Base-by-base conservation (phyloP, 768 basidiomycete genomes). In the Trametes cubensis region DNA sequence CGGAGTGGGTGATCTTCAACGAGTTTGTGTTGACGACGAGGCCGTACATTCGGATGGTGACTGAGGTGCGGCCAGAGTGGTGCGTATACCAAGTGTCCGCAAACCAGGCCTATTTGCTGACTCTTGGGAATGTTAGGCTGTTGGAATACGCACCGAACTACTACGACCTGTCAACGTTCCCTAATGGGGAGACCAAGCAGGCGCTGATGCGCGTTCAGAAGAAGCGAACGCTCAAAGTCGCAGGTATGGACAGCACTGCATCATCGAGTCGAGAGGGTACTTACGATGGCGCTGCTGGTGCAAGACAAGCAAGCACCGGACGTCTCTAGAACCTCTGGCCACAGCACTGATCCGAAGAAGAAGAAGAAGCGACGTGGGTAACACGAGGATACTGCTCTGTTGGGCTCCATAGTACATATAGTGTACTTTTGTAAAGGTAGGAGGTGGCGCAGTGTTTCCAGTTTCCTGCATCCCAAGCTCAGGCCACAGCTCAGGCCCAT, bases 21-120 rank as follows among this genome's bases (percentile, higher is more conserved):
- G 95, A 96, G 76, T 99, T 98, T 67, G 94, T 98, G 11, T 76
- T 98, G 66, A 98, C 95, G 7, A 92, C 92, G 6, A 77, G 87
- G 50, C 87, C 84, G 62, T 98, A 90, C 70, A 95, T 99, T 70
- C 87, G 97, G 28, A 96, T 92, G 0, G 93, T 96, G 20, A 88
- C 95, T 0, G 93, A 94, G 56, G 83, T 96, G 57, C 80, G 83
- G 70, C 82, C 89, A 2, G 94, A 96, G 69, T 98, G 97, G 94
- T 92, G 70, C 46, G 81, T 76, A 8, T 14, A 4, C 14, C 8
- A 46, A 46, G 40, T 2, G 21, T 18, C 42, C 2, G 6, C 20
- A 28, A 0, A 14, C n/a, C 39, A 4, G 14, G 41, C 28, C 41
- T 34, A 17, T 20, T 18, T 4, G 25, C 41, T 34, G 34, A 34